phyloP scores from a whole-genome alignment of 805 yeast genomes.

The Wickerhamiella shivajii region DNA sequence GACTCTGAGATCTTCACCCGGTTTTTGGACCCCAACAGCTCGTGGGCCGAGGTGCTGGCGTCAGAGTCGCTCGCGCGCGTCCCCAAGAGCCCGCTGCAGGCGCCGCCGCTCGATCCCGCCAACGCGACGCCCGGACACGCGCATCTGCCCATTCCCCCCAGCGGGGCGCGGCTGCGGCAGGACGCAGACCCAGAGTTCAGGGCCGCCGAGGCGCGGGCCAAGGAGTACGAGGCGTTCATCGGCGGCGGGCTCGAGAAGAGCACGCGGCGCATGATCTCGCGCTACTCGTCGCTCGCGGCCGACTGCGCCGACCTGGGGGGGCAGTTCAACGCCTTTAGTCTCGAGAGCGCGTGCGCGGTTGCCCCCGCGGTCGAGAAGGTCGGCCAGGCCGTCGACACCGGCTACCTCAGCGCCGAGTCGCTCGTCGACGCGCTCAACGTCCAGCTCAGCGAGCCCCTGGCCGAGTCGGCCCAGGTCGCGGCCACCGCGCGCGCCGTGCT shows the following conservation, averaged over 20 bases:
- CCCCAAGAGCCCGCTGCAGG: slow-evolving; percentile 38
- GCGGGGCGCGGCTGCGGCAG: slow-evolving; percentile 25
- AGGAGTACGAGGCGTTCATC: slow-evolving; percentile 33
- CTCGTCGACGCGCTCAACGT: slow-evolving; percentile 40
- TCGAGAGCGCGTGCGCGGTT: slow-evolving; percentile 30
- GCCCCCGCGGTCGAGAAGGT: slow-evolving; percentile 59
- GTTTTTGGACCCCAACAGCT: slow-evolving; percentile 73
- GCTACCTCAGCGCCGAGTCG: slow-evolving; percentile 35
- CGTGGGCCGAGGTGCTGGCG: slow-evolving; percentile 62
- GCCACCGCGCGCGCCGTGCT: slow-evolving; percentile 41
- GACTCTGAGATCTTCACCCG: slow-evolving; percentile 50
- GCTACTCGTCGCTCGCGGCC: slow-evolving; percentile 42
- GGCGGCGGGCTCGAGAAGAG: slow-evolving; percentile 39
- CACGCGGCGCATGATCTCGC: slow-evolving; percentile 39
- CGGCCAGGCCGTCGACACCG: slow-evolving; percentile 72
- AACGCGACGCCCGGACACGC: slow-evolving; percentile 44
- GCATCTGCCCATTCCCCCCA: slow-evolving; percentile 46
- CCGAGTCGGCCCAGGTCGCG: slow-evolving; percentile 56
- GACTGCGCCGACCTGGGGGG: slow-evolving; percentile 72
- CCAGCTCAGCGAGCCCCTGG: slow-evolving; percentile 51
- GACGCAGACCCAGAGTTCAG: slow-evolving; percentile 27
- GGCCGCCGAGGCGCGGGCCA: slow-evolving; percentile 30
- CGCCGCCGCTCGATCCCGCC: slow-evolving; percentile 48
- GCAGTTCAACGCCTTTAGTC: slow-evolving; percentile 42
- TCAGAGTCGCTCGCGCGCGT: slow-evolving; percentile 41